Base-by-base conservation (phyloP, 2,329 filamentous ascomycete genomes). In the Colletotrichum filicis region DNA sequence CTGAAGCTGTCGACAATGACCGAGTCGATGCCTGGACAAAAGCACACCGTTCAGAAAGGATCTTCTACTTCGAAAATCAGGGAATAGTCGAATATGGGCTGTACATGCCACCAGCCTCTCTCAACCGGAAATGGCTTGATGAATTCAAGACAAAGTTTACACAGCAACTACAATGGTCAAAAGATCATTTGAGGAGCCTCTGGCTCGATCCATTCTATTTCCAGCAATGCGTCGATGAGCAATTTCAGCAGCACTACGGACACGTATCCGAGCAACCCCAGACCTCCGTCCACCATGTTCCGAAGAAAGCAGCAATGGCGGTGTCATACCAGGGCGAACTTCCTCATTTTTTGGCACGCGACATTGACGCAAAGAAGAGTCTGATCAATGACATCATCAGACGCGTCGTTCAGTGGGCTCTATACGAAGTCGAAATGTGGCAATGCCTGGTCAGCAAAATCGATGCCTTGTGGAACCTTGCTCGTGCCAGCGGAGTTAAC, bases 321-420 rank as follows among this genome's bases (percentile, higher is more conserved):
- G 11, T 24, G 35, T 24, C 59, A 28, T 9, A 22, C 14, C 16
- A 42, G 8, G 35, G 68, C n/a, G n/a, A 12, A 9, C 28, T 68
- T 3, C 28, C 59, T 8, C 74, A 74, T 5, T 22, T 71, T 42
- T 24, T 4, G 4, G 56, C n/a, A 5, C 57, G 55, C 22, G 60
- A 71, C 42, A 73, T 68, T n/a, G 66, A 67, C 26, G 73, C 59
- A 12, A 74, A 75, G 22, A 68, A 65, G 49, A 28, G 30, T 8
- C 6, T 74, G 16, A 46, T 63, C 28, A 71, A 68, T 14, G 73
- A 74, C 14, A 66, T 69, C 3, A 59, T 73, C 28, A 49, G 70
- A 46, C 66, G 66, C 14, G 42, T 59, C 1, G 35, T 68, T 11
- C 35, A 35, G 1, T 35, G 58, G 53, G 58, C 64, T 28, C 5